These are phyloP conservation scores for Sporothrix pseudoabietina DNA, from an alignment of 2,329 filamentous ascomycete species.

Conservation along the genomic window DNA sequence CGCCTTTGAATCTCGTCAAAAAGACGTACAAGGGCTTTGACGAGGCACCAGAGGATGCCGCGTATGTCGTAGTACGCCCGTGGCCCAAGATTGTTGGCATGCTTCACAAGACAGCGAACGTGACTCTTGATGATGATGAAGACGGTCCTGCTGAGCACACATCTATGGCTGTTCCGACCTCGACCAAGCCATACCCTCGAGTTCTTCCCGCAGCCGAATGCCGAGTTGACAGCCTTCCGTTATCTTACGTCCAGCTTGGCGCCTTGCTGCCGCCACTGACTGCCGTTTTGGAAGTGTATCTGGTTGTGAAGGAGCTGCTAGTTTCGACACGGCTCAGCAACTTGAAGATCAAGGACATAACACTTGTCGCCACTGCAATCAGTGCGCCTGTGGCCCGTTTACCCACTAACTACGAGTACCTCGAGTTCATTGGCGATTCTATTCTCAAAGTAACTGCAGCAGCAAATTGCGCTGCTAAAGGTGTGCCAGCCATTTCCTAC, in stretches of 20 bases:
- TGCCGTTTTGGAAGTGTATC: constrained; percentile 65
- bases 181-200: constrained; percentile 48
- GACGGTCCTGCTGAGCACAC: not conserved
- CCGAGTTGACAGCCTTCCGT: constrained; percentile 52
- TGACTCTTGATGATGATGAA: constrained; percentile 16
- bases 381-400: constrained; percentile 64
- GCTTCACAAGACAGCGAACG: constrained; percentile 48
- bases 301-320: constrained; percentile 65
- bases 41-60: constrained; percentile 47
- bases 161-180: constrained; percentile 32
- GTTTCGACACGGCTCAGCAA: constrained; percentile 52
- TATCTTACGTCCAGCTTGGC: constrained; percentile 52
- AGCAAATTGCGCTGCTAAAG: constrained; percentile 60
- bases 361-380: constrained; percentile 68
- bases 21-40: constrained; percentile 44
- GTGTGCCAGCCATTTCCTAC: constrained; percentile 44
- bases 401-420: constrained; percentile 71
- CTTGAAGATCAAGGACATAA: constrained; percentile 56
- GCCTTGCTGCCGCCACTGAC: constrained; percentile 73
- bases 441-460: constrained; percentile 75
- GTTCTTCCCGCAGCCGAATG: constrained; percentile 54
- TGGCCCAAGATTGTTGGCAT: constrained; percentile 63
- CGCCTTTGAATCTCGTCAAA: constrained; percentile 46
- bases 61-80: constrained; percentile 53
- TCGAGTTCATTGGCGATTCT: constrained; percentile 86